Percentiles rank a stretch among this genome's conserved stretches.
Conservation (phyloP, 2,329 filamentous ascomycete genomes). For the Nigrospora osmanthi region DNA sequence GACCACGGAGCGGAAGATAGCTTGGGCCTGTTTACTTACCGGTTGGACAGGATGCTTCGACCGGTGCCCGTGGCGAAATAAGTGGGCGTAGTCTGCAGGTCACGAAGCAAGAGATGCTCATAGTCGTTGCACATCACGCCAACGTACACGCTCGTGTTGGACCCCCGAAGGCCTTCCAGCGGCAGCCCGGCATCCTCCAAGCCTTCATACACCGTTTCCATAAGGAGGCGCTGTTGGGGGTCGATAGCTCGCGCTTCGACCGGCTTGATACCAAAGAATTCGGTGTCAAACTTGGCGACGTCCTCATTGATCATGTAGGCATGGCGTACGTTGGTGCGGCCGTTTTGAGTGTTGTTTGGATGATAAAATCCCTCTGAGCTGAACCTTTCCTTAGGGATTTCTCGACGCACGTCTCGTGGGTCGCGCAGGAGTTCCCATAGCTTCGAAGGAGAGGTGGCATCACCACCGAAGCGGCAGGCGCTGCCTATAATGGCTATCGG, state of each 20-base stretch:
- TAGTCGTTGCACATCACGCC: slow-evolving; percentile 19
- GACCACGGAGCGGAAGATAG: too few species aligned
- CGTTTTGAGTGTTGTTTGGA: not conserved
- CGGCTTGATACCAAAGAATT: slow-evolving; percentile 30
- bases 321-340: slow-evolving; percentile 6
- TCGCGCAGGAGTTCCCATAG: too few species aligned
- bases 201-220: slow-evolving; percentile 32
- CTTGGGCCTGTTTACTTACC: not conserved
- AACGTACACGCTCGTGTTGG: slow-evolving; percentile 11
- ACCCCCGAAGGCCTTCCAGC: slow-evolving; percentile 2
- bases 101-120: not conserved
- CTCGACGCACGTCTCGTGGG: too few species aligned
- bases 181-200: slow-evolving; percentile 13
- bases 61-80: not conserved
- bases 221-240: slow-evolving; percentile 27
- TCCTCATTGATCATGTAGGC: slow-evolving; percentile 13
- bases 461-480: too few species aligned
- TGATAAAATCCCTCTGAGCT: too few species aligned
- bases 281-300: slow-evolving; percentile 23
- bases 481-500: too few species aligned
- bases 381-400: too few species aligned
- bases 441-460: too few species aligned
- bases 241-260: slow-evolving; percentile 27
- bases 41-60: too few species aligned
- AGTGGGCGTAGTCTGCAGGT: not conserved